These are phyloP conservation scores for Orbilia oligospora DNA, from an alignment of 2,329 filamentous ascomycete species.

Conservation along the genomic window DNA sequence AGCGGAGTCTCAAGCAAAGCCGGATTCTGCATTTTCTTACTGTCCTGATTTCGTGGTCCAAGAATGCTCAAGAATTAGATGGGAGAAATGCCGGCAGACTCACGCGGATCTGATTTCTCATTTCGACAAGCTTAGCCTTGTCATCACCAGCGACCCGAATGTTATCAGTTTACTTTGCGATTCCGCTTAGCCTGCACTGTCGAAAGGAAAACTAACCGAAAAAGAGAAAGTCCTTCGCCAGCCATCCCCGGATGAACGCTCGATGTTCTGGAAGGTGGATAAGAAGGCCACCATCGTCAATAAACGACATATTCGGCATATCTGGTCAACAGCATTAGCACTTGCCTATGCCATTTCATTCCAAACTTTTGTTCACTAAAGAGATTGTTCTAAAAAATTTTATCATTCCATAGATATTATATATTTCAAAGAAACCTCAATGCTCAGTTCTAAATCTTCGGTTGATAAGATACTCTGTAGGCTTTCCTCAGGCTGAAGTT, in stretches of 20 bases:
- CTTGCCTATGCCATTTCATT: too few species aligned
- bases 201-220: constrained; percentile 21
- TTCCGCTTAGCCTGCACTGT: not conserved
- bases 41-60: too few species aligned
- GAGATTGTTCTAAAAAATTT: not conserved
- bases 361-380: not conserved
- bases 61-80: too few species aligned
- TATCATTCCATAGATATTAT: not conserved
- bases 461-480: too few species aligned
- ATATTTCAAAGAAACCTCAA: not conserved
- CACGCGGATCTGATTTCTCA: constrained; percentile 25
- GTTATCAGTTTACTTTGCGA: not conserved
- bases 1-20: too few species aligned
- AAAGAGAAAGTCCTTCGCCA: constrained; percentile 30
- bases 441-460: not conserved
- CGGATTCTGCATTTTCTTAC: too few species aligned
- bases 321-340: too few species aligned
- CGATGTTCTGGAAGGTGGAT: constrained; percentile 21
- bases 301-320: not conserved
- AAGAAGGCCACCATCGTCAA: constrained; percentile 29
- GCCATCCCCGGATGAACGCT: not conserved
- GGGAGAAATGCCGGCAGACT: too few species aligned
- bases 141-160: constrained; percentile 12
- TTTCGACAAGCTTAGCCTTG: constrained; percentile 14
- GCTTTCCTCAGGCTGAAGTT: not conserved